phyloP scores from a whole-genome alignment of 2,329 filamentous ascomycete genomes.

The Drechslera avenae region DNA sequence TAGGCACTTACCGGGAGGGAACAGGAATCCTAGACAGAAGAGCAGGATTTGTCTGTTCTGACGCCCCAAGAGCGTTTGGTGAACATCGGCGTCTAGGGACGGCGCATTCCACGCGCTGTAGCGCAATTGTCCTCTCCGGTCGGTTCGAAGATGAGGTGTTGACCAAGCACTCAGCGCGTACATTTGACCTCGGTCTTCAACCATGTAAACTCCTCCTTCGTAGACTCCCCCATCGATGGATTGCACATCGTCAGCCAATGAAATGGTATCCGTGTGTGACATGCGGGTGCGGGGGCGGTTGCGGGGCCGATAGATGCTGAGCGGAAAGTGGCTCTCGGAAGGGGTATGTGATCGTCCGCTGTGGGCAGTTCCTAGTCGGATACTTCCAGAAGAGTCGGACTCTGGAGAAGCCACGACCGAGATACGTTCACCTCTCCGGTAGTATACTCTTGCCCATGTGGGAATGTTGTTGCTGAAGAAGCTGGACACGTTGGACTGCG shows the following conservation, averaged over 20 bases:
- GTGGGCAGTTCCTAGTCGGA: slow-evolving; percentile 41
- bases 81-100: slow-evolving; percentile 67
- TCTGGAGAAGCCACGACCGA: slow-evolving; percentile 44
- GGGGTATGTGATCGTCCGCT: slow-evolving; percentile 46
- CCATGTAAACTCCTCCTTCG: slow-evolving; percentile 36
- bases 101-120: slow-evolving; percentile 75
- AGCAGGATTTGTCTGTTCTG: slow-evolving; percentile 76
- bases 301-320: slow-evolving; percentile 46
- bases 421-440: slow-evolving; percentile 44
- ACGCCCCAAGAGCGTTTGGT: slow-evolving; percentile 65
- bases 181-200: slow-evolving; percentile 30
- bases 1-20: slow-evolving; percentile 61
- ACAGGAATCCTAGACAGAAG: slow-evolving; percentile 77
- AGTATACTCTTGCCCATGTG: slow-evolving; percentile 48
- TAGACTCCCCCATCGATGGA: slow-evolving; percentile 39
- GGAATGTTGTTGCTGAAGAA: slow-evolving; percentile 46
- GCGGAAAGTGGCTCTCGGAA: slow-evolving; percentile 46
- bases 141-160: slow-evolving; percentile 46
- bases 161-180: slow-evolving; percentile 34
- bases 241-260: slow-evolving; percentile 32
- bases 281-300: slow-evolving; percentile 43
- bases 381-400: slow-evolving; percentile 41
- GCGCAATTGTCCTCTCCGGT: slow-evolving; percentile 54
- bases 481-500: slow-evolving; percentile 43
- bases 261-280: slow-evolving; percentile 39